Evolutionary conservation across 1,139 yeast species (phyloP).

Genomic region (Pichia sp.): DNA sequence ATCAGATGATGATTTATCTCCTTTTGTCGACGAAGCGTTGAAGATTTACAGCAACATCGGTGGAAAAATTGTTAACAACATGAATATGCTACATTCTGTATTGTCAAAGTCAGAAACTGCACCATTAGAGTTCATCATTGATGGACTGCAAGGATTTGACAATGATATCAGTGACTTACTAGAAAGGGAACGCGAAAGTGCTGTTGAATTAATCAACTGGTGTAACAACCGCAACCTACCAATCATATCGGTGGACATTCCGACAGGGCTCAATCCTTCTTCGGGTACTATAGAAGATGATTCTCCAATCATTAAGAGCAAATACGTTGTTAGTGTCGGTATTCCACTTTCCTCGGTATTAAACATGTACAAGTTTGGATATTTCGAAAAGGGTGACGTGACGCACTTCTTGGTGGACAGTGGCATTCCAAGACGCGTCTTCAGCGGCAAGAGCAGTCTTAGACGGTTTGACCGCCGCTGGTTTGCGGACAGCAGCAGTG

Average conservation of each 20-base stretch:
- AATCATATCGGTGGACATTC: constrained; percentile 68
- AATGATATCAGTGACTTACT: constrained; percentile 45
- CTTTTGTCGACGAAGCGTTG: constrained; percentile 35
- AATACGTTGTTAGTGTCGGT: constrained; percentile 64
- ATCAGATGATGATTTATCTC: constrained; percentile 27
- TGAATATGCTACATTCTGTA: constrained; percentile 29
- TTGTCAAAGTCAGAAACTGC: constrained; percentile 42
- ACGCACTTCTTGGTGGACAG: constrained; percentile 62
- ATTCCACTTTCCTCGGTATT: constrained; percentile 63
- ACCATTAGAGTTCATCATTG: constrained; percentile 73
- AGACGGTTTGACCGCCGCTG: constrained; percentile 38
- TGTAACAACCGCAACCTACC: constrained; percentile 47
- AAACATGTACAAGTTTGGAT: constrained; percentile 46
- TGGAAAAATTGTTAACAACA: constrained; percentile 40
- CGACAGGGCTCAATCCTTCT: constrained; percentile 82
- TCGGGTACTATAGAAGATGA: constrained; percentile 48
- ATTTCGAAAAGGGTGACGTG: constrained; percentile 35
- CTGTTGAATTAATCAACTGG: constrained; percentile 56
- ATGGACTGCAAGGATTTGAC: constrained; percentile 80
- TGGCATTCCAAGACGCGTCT: constrained; percentile 49
- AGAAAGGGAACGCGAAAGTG: constrained; percentile 41
- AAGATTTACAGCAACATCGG: constrained; percentile 48
- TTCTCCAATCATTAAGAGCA: constrained; percentile 29
- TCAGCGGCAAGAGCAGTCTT: constrained; percentile 32
- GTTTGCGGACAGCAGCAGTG: constrained; percentile 31